Evolutionary conservation across 1,139 yeast species (phyloP).

Genomic region (Arxiozyma heterogenica): DNA sequence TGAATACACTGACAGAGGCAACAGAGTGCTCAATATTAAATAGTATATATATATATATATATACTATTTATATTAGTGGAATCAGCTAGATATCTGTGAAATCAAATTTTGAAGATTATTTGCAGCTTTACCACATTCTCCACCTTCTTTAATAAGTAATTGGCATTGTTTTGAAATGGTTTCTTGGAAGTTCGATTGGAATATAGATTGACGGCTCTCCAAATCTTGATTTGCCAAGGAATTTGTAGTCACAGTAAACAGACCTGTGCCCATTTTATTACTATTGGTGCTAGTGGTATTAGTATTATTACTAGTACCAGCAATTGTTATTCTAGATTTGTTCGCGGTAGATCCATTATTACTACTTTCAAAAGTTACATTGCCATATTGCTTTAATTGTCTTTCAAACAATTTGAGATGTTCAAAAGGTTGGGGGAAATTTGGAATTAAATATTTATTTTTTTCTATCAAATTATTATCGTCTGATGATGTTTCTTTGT

Average conservation of each 20-base stretch:
- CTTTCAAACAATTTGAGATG: conserved; percentile 46
- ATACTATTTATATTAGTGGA: too few relatives aligned
- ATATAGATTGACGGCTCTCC: conserved; percentile 49
- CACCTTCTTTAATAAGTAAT: conserved; percentile 57
- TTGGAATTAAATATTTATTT: conserved; percentile 41
- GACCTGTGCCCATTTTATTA: too few relatives aligned
- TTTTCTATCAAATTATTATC: conserved; percentile 10
- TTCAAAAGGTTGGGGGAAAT: conserved; percentile 50
- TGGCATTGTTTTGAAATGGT: conserved; percentile 46
- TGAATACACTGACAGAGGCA: too few relatives aligned
- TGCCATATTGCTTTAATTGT: conserved; percentile 24
- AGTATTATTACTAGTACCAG: not conserved
- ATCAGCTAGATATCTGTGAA: not conserved
- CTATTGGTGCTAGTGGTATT: too few relatives aligned
- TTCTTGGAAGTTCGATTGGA: conserved; percentile 44
- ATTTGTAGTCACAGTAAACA: conserved; percentile 2
- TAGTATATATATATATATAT: too few relatives aligned
- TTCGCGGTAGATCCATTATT: not conserved
- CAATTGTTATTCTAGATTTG: not conserved
- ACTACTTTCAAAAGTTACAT: not conserved
- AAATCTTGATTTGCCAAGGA: conserved; percentile 30
- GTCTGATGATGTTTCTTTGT: conserved; percentile 2
- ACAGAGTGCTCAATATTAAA: too few relatives aligned
- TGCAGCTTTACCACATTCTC: conserved; percentile 60
- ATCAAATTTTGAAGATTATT: conserved; percentile 28